These are phyloP conservation scores for Lactifluus subvellereus DNA, from an alignment of 768 basidiomycete species.

Conservation along the genomic window DNA sequence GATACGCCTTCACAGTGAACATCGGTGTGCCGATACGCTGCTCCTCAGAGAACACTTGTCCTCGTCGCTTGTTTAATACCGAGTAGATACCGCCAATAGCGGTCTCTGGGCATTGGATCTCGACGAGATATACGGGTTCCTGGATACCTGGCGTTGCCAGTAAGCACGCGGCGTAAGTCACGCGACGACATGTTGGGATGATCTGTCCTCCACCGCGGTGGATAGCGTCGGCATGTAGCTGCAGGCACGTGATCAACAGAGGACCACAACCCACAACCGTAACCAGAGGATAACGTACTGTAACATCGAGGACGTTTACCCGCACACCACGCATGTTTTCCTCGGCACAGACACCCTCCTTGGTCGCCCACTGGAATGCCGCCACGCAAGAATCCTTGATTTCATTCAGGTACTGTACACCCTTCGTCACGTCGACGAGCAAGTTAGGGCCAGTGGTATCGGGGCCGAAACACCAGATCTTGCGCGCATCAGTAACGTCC, in stretches of 20 bases:
- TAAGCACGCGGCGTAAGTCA: conserved; percentile 91
- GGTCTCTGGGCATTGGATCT: conserved; percentile 96
- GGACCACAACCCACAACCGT: conserved; percentile 4
- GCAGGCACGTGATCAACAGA: conserved; percentile 16
- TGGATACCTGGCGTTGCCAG: conserved; percentile 89
- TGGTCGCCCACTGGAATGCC: conserved; percentile 99
- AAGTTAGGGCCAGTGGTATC: conserved; percentile 97
- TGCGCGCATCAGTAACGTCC: conserved; percentile 99
- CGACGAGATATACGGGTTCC: conserved; percentile 96
- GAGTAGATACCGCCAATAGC: conserved; percentile 98
- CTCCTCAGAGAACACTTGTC: conserved; percentile 97
- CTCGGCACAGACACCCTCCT: conserved; percentile 94
- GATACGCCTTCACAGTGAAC: conserved; percentile 98
- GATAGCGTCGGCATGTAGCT: conserved; percentile 98
- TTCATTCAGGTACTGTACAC: conserved; percentile 98
- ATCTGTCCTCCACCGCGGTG: conserved; percentile 99
- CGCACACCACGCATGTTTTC: conserved; percentile 99
- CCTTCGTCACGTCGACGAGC: conserved; percentile 97
- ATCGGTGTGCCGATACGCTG: conserved; percentile 96
- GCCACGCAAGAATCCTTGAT: conserved; percentile 99
- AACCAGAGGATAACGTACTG: conserved; percentile 45
- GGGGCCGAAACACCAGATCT: conserved; percentile 99
- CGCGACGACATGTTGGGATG: conserved; percentile 95
- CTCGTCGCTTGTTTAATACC: conserved; percentile 91
- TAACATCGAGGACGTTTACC: conserved; percentile 93